Base-by-base conservation (phyloP, 176 grass and related monocot genomes). In the Raddia guianensis region DNA sequence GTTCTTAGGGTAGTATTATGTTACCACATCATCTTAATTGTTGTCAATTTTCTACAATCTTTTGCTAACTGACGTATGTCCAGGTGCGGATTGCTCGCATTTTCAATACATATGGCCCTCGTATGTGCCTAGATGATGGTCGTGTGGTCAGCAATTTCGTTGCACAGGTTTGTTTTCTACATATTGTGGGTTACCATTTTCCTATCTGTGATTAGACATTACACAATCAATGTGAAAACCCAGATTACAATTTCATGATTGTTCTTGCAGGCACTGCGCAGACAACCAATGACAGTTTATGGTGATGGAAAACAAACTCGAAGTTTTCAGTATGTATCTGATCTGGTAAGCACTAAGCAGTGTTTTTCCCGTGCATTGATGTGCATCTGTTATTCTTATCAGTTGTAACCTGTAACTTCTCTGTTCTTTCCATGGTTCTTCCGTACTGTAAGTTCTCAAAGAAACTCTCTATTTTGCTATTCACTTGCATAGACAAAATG, bases 141-240 rank as follows among this genome's bases (percentile, higher is more conserved):
- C 94, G 91, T 7, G 94, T 97, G 21, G 94, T 97, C 18, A 94
- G 94, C 89, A 97, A 97, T 88, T 97, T 97, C 84, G 91, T 97
- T 76, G 94, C 91, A 48, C 94, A 97, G 91, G 94, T 90, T 46
- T 75, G 85, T 61, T 65, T 53, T n/a, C 32, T 14, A 68, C 16
- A 67, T 79, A 76, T 57, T 65, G 21, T 82, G 12, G 40, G 12
- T 37, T 61, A 40, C 10, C 56, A 58, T 44, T 80, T 85, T 71
- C 32, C 27, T 80, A 83, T 27, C 34, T 37, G 13, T 19, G 3
- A 9, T 65, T 76, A 32, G 10, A 51, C 33, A 69, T 46, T 66
- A 43, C 63, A 12, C 19, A 63, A 58, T 37, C 11, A 6, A 43
- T 61, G 32, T 65, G 52, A 67, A 67, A 35, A 3, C 40, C 4